phyloP scores from a whole-genome alignment of 768 basidiomycete genomes.

The Russula foetens region DNA sequence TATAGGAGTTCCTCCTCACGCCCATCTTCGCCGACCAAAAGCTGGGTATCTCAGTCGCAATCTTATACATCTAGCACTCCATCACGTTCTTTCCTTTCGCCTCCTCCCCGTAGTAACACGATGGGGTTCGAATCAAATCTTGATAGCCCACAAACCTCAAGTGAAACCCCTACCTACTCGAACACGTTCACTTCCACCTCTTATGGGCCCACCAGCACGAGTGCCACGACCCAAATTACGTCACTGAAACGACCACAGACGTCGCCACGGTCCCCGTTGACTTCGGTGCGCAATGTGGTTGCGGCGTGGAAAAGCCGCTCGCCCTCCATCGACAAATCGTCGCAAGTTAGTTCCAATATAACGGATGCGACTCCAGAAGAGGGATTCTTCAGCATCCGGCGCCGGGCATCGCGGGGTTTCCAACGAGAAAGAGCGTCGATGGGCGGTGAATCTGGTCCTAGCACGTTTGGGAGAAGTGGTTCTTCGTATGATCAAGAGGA shows the following conservation, averaged over 20 bases:
- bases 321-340: slow-evolving; percentile 29
- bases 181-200: slow-evolving; percentile 36
- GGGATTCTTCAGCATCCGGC: slow-evolving; percentile 46
- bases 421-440: slow-evolving; percentile 21
- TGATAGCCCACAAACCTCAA: slow-evolving; percentile 26
- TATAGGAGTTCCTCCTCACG: slow-evolving; percentile 35
- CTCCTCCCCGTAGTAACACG: slow-evolving; percentile 31
- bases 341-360: slow-evolving; percentile 8
- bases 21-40: slow-evolving; percentile 42
- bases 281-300: slow-evolving; percentile 72
- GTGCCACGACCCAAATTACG: slow-evolving; percentile 32
- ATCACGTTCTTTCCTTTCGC: slow-evolving; percentile 38
- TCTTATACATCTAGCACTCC: slow-evolving; percentile 18
- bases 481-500: slow-evolving; percentile 3
- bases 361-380: slow-evolving; percentile 24
- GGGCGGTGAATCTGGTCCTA: background rate
- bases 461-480: slow-evolving; percentile 10
- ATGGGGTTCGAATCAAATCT: slow-evolving; percentile 28
- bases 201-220: slow-evolving; percentile 30
- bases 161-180: slow-evolving; percentile 25
- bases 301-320: slow-evolving; percentile 76
- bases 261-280: slow-evolving; percentile 62
- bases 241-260: slow-evolving; percentile 53
- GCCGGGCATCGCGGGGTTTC: slow-evolving; percentile 33
- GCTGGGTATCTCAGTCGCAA: slow-evolving; percentile 28